phyloP scores from a whole-genome alignment of 2,329 filamentous ascomycete species.

The Aspergillus felis region DNA sequence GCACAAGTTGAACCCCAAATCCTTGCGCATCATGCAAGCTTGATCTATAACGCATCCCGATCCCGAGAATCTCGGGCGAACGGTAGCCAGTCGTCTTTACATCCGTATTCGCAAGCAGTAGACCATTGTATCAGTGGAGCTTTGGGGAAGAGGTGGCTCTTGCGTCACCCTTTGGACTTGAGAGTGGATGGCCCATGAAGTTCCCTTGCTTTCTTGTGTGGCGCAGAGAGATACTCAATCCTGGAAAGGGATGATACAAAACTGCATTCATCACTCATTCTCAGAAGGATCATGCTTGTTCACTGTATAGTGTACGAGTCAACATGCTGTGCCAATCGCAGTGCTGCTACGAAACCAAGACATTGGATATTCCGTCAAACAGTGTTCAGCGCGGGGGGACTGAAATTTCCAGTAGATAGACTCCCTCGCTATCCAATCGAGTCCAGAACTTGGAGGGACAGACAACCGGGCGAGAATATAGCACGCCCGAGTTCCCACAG shows the following conservation, averaged over 20 bases:
- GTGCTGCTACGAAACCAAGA: neutral
- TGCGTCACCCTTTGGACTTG: neutral
- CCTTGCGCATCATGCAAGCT: constrained; percentile 10
- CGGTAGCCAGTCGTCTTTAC: neutral
- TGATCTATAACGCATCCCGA: neutral
- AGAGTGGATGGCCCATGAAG: neutral
- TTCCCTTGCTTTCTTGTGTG: neutral
- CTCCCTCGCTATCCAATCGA: neutral
- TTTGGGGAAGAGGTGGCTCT: neutral
- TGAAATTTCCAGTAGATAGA: neutral
- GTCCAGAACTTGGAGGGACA: neutral
- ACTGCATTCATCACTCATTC: neutral
- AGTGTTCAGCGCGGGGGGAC: neutral
- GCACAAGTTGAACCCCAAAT: constrained; percentile 6
- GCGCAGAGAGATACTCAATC: neutral
- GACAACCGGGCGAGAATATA: neutral
- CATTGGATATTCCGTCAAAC: neutral
- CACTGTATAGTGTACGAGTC: neutral
- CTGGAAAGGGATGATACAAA: neutral
- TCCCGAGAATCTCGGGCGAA: neutral
- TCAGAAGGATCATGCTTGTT: neutral
- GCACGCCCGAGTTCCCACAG: neutral
- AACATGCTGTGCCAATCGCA: neutral
- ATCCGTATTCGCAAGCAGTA: neutral
- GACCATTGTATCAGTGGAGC: neutral